Base-by-base conservation (phyloP, 2,329 filamentous ascomycete species). In the Chrysoporthe austroafricana region DNA sequence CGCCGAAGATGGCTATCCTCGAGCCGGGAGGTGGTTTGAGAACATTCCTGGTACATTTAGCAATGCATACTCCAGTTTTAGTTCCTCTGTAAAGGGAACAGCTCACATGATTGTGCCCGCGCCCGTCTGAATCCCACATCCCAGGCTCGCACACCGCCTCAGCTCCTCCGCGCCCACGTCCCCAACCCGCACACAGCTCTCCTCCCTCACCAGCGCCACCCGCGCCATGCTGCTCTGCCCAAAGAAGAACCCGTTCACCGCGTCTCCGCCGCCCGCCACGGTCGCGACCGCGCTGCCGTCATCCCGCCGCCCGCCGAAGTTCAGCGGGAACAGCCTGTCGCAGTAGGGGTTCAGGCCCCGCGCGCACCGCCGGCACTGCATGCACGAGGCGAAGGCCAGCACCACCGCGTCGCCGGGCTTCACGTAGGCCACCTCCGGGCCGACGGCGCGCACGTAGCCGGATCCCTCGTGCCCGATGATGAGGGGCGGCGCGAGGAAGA, bases 351-450 rank as follows among this genome's bases (percentile, higher is more conserved):
- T 66, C 9, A 7, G 13, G 5, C 54, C 67, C 8, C 32, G 16
- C 18, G 6, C 32, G n/a, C 67, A 69, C 36, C 58, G 34, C 16
- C 44, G 60, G 9, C 67, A 69, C n/a, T 26, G 32, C 16, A 36
- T 63, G 57, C 67, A 69, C 36, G 64, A 66, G 42, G 64, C 66
- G 34, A 61, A 69, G 11, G 66, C 64, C 34, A 69, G 64, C 3
- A 66, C 63, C 43, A 73, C 71, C 16, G 70, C 66, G 64, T 73
- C 72, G 36, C 72, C 72, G 6, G 67, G 62, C 59, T 66, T 61
- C 62, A 72, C 50, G 1, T 62, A 57, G 9, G 66, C 67, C 16
- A 73, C 71, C 43, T 59, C 59, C 8, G 68, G 48, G 6, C 71
- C 72, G 32, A 73, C 43, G 8, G 70, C 58, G 42, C 63, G 64